Conservation (phyloP, 2,329 filamentous ascomycete species). For the Aspergillus melleus region DNA sequence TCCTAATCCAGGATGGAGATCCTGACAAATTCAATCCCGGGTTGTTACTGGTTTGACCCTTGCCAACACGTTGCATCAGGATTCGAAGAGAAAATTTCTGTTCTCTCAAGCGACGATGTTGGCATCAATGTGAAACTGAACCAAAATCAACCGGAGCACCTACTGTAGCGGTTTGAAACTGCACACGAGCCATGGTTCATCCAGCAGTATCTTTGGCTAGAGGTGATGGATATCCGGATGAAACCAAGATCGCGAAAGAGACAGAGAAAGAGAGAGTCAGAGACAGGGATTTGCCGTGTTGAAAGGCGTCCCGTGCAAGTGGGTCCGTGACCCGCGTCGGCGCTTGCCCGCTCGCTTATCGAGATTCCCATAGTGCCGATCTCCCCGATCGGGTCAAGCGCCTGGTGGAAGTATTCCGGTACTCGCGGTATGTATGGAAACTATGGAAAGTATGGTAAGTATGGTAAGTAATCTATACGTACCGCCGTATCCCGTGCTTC, state of each 20-base stretch:
- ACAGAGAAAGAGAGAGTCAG: neutral
- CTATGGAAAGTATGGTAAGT: neutral
- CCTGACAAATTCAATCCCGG: conserved; percentile 1
- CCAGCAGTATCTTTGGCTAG: neutral
- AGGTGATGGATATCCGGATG: neutral
- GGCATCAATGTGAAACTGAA: neutral
- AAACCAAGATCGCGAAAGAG: neutral
- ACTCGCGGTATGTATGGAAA: neutral
- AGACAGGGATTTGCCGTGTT: neutral
- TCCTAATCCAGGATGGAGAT: neutral
- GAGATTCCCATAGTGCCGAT: neutral
- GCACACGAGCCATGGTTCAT: neutral
- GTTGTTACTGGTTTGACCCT: neutral
- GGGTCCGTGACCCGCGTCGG: too few species aligned
- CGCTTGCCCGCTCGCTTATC: neutral
- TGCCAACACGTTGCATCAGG: neutral
- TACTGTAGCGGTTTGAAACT: neutral
- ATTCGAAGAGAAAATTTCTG: neutral
- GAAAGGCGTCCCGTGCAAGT: neutral
- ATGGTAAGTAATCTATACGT: too few species aligned
- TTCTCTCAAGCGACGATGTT: neutral
- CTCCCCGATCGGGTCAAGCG: neutral
- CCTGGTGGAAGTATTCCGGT: neutral
- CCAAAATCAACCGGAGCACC: neutral
- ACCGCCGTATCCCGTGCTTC: too few species aligned